Evolutionary conservation across 2,329 filamentous ascomycete species (phyloP).

Genomic region (Aspergillus texensis): DNA sequence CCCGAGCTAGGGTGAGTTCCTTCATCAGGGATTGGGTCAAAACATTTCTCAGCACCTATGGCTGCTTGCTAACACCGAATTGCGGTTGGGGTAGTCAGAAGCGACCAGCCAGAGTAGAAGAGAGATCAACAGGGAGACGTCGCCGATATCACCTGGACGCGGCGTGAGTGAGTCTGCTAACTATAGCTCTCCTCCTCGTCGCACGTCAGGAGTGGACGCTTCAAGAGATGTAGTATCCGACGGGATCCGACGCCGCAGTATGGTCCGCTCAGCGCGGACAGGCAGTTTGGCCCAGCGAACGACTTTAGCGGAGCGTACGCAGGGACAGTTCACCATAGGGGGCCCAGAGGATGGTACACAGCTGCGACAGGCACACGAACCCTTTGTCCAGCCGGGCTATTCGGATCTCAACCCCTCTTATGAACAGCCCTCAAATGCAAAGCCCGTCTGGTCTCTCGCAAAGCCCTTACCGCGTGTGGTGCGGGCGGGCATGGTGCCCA

Average conservation of each 20-base stretch:
- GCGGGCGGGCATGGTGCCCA: constrained; percentile 56
- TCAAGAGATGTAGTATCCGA: not conserved
- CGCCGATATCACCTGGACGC: not conserved
- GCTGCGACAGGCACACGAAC: constrained; percentile 40
- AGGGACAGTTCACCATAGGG: constrained; percentile 31
- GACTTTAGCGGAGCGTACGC: not conserved
- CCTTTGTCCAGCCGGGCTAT: constrained; percentile 58
- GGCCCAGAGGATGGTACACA: constrained; percentile 37
- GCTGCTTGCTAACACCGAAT: not conserved
- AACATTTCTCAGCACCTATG: not conserved
- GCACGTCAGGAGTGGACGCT: not conserved
- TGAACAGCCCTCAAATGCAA: constrained; percentile 52
- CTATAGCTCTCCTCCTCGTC: not conserved
- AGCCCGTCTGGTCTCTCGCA: constrained; percentile 58
- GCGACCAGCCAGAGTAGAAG: not conserved
- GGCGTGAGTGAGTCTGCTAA: not conserved
- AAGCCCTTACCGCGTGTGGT: constrained; percentile 58
- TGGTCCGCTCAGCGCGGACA: not conserved
- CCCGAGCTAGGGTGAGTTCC: not conserved
- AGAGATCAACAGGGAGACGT: not conserved
- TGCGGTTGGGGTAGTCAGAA: not conserved
- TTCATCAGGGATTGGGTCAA: not conserved
- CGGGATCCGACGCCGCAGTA: not conserved
- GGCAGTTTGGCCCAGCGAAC: not conserved
- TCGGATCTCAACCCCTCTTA: constrained; percentile 57